Evolutionary conservation across 2,329 filamentous ascomycete species (phyloP).

Genomic region (Phyllosticta capitalensis): DNA sequence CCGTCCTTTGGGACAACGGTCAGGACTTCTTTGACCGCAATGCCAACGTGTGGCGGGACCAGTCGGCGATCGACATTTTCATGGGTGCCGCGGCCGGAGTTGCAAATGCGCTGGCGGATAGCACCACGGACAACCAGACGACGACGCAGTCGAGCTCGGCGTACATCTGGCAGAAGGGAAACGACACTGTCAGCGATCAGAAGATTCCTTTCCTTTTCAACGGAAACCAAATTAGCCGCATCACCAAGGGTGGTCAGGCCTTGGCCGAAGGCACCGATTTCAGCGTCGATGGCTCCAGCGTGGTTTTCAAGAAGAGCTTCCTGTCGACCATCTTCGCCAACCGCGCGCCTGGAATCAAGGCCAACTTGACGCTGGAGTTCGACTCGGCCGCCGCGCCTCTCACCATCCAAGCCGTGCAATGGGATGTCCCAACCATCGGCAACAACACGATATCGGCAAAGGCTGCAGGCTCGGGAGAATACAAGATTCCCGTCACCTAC

Average conservation of each 20-base stretch:
- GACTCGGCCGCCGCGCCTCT: slow-evolving; percentile 38
- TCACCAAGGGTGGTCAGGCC: slow-evolving; percentile 29
- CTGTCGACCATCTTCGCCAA: slow-evolving; percentile 34
- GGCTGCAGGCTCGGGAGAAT: slow-evolving; percentile 28
- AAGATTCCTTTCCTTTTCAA: slow-evolving; percentile 45
- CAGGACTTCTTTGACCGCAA: slow-evolving; percentile 45
- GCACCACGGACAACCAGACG: slow-evolving; percentile 39
- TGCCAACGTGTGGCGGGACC: slow-evolving; percentile 42
- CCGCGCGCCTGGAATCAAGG: slow-evolving; percentile 37
- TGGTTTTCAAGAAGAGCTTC: slow-evolving; percentile 42
- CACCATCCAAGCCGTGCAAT: slow-evolving; percentile 43
- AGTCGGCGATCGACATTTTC: slow-evolving; percentile 39
- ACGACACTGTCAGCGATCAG: slow-evolving; percentile 33
- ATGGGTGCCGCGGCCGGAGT: slow-evolving; percentile 35
- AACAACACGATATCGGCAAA: slow-evolving; percentile 19
- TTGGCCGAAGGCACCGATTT: slow-evolving; percentile 38
- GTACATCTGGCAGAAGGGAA: slow-evolving; percentile 45
- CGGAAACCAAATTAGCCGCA: slow-evolving; percentile 41
- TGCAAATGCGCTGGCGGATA: slow-evolving; percentile 43
- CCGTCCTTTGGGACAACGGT: slow-evolving; percentile 52
- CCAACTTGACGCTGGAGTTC: slow-evolving; percentile 45
- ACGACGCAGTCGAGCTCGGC: slow-evolving; percentile 42
- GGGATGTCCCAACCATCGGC: slow-evolving; percentile 37
- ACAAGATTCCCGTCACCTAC: slow-evolving; percentile 45
- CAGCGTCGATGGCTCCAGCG: slow-evolving; percentile 32